Percentiles rank a stretch among this genome's conserved stretches.
Conservation (phyloP, 345 rosid genomes). For the Adansonia digitata region DNA sequence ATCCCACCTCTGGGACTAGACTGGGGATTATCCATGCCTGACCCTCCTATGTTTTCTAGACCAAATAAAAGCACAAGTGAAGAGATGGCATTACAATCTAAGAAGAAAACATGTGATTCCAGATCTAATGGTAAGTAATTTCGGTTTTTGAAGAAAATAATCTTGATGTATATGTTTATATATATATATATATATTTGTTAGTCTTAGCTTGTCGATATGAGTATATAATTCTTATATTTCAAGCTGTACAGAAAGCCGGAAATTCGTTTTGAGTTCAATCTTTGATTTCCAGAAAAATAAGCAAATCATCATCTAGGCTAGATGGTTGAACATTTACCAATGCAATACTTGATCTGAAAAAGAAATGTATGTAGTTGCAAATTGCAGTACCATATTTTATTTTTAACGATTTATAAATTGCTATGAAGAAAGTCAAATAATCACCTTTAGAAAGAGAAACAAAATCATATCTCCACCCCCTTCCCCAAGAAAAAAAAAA, state of each 20-base stretch:
- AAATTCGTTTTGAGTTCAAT: neutral
- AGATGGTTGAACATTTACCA: neutral
- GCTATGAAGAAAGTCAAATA: neutral
- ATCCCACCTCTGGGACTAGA: conserved; percentile 15
- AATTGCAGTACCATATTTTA: neutral
- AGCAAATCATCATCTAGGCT: neutral
- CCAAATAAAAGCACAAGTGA: conserved; percentile 23
- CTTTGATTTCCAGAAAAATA: neutral
- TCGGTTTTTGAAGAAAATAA: neutral
- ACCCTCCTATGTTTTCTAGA: conserved; percentile 45
- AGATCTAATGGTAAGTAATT: conserved; percentile 24
- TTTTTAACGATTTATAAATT: neutral
- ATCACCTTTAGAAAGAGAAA: neutral
- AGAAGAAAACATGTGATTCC: conserved; percentile 9
- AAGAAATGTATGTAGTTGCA: neutral
- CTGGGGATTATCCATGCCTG: conserved; percentile 22
- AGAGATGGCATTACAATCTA: conserved; percentile 12
- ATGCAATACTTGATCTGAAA: neutral
- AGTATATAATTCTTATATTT: neutral
- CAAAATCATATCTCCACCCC: neutral
- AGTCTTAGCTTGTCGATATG: neutral
- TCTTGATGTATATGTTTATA: neutral
- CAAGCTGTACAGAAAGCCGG: neutral
- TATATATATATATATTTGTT: too few species aligned
- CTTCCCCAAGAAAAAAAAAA: neutral